Evolutionary conservation across 2,329 filamentous ascomycete genomes (phyloP).

Genomic region (Venturia effusa): DNA sequence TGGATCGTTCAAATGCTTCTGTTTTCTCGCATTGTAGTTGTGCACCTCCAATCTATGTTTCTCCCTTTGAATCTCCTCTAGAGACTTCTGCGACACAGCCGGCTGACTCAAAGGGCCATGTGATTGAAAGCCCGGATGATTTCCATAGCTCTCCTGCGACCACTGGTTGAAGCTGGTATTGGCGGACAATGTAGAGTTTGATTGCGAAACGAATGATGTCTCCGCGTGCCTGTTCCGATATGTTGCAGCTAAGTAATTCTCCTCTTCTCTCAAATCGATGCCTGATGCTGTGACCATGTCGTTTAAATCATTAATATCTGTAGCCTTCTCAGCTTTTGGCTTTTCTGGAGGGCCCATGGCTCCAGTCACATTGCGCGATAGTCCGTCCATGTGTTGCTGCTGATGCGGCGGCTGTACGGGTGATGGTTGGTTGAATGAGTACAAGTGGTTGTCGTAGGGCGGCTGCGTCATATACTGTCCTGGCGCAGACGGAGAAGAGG

Average conservation of each 20-base stretch:
- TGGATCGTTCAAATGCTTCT: slow-evolving; percentile 61
- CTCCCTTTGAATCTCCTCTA: slow-evolving; percentile 53
- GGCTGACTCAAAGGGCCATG: slow-evolving; percentile 37
- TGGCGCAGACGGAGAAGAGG: slow-evolving; percentile 1
- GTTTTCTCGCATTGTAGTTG: slow-evolving; percentile 47
- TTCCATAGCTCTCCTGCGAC: slow-evolving; percentile 16
- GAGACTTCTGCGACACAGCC: slow-evolving; percentile 51
- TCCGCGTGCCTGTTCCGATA: slow-evolving; percentile 40
- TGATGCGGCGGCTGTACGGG: slow-evolving; percentile 19
- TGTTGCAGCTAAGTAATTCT: slow-evolving; percentile 64
- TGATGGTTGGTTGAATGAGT: slow-evolving; percentile 46
- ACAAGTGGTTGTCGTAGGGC: slow-evolving; percentile 16
- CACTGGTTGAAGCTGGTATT: slow-evolving; percentile 6
- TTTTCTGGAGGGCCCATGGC: slow-evolving; percentile 45
- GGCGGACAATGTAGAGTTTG: neutral
- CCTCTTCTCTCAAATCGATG: slow-evolving; percentile 78
- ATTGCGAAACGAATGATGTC: neutral
- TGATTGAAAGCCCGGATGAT: slow-evolving; percentile 10
- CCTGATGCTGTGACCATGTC: slow-evolving; percentile 78
- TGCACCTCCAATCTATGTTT: slow-evolving; percentile 57
- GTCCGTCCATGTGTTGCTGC: neutral
- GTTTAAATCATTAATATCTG: slow-evolving; percentile 60
- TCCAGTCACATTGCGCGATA: slow-evolving; percentile 18
- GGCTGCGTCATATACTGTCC: slow-evolving; percentile 6
- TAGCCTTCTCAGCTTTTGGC: slow-evolving; percentile 43